A percentile compares a stretch with the other conserved stretches of the same genome.
These are phyloP conservation scores for Solanum chacoense DNA, from an alignment of 305 asterid genomes.

Conservation along the genomic window DNA sequence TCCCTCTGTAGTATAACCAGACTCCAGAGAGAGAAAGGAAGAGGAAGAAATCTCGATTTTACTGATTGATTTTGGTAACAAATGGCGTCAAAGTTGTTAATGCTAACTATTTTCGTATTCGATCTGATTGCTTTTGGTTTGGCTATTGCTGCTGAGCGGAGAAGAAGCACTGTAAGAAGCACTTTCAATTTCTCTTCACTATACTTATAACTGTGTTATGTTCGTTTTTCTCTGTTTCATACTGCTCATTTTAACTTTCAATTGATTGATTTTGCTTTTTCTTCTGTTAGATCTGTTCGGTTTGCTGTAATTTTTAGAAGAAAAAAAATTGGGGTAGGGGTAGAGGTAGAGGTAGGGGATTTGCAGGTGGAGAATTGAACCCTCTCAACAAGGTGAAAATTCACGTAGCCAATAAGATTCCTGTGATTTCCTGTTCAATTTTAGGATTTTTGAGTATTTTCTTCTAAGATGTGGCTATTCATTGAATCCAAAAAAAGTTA, in stretches of 20 bases:
- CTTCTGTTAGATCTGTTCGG: background rate
- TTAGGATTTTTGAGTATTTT: background rate
- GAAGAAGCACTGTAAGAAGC: constrained; percentile 55
- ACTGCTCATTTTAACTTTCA: background rate
- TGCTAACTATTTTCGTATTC: constrained; percentile 40
- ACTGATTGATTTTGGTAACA: background rate
- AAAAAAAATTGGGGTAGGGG: background rate
- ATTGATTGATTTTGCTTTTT: background rate
- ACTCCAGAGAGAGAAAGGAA: constrained; percentile 13
- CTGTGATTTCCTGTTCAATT: background rate
- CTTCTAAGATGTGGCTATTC: background rate
- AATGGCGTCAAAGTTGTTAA: constrained; percentile 75
- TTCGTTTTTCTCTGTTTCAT: background rate
- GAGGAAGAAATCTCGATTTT: constrained; percentile 29
- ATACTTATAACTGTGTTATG: background rate
- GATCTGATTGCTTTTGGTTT: constrained; percentile 84
- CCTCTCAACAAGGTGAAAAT: background rate
- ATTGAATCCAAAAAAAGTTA: background rate
- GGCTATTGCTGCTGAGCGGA: constrained; percentile 89
- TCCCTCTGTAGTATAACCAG: background rate
- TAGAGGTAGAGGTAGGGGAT: background rate
- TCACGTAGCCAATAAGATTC: background rate
- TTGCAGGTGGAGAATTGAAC: background rate
- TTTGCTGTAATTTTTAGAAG: background rate
- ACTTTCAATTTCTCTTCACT: background rate